Evolutionary conservation across 2,329 filamentous ascomycete species (phyloP).

Genomic region (Stagonosporopsis rhizophila): DNA sequence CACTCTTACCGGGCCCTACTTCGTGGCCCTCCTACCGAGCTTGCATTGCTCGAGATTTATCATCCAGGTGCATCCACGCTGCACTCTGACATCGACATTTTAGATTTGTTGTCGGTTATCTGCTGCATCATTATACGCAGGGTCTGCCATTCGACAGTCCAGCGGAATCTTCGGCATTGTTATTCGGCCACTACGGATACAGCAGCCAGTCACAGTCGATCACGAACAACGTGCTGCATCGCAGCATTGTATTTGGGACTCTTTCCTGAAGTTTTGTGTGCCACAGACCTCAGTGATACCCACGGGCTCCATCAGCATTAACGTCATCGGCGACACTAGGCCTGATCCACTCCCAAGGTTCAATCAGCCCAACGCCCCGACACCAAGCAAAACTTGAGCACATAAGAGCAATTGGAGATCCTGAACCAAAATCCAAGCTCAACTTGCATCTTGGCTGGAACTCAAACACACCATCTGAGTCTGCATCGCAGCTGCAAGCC

Average conservation of each 20-base stretch:
- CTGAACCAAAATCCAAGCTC: not conserved
- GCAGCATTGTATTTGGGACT: constrained; percentile 21
- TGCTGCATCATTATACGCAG: constrained; percentile 4
- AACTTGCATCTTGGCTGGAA: not conserved
- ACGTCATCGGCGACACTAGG: constrained; percentile 21
- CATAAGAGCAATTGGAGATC: constrained; percentile 10
- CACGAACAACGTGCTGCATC: constrained; percentile 27
- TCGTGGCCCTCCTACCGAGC: constrained; percentile 2
- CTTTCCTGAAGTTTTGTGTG: not conserved
- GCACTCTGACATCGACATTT: constrained; percentile 6
- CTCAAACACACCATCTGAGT: not conserved
- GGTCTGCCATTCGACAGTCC: constrained; percentile 3
- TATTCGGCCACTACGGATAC: constrained; percentile 15
- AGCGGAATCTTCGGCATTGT: constrained; percentile 28
- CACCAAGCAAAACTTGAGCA: constrained; percentile 4
- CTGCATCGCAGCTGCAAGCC: constrained; percentile 3
- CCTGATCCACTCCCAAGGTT: constrained; percentile 11
- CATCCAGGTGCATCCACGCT: constrained; percentile 6
- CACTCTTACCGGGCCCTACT: constrained; percentile 2
- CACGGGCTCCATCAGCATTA: constrained; percentile 1
- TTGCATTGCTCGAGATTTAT: constrained; percentile 1
- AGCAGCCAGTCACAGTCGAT: constrained; percentile 27
- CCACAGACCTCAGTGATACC: constrained; percentile 6
- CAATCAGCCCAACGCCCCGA: constrained; percentile 6
- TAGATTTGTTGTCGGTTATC: constrained; percentile 1